These are phyloP conservation scores for Trifolium pratense DNA, from an alignment of 306 rosid species.

Conservation along the genomic window DNA sequence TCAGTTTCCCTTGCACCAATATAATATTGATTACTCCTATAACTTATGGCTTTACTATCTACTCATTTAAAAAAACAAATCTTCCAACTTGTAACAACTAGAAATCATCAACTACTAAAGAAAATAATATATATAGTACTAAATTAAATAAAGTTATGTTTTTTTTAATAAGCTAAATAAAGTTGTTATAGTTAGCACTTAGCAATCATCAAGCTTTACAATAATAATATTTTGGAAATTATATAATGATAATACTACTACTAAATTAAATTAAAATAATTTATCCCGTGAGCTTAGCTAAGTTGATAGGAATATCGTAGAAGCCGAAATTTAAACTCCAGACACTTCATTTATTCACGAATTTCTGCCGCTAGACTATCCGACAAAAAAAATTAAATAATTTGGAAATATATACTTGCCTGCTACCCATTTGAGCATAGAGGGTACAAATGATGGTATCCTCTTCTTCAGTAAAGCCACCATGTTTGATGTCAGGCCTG, in stretches of 20 bases:
- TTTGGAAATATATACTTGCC: constrained; percentile 49
- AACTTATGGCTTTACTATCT: background rate
- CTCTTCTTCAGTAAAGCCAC: constrained; percentile 84
- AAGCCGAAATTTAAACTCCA: no score
- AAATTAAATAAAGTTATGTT: background rate
- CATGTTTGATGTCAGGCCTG: constrained; percentile 88
- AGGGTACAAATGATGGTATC: constrained; percentile 68
- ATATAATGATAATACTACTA: background rate
- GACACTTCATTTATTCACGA: no score
- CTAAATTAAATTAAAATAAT: no score
- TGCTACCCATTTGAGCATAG: constrained; percentile 76
- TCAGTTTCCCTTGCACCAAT: background rate
- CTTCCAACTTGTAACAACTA: background rate
- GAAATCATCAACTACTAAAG: background rate
- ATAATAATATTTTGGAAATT: background rate
- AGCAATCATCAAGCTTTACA: background rate
- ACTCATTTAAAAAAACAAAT: background rate
- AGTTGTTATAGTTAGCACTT: background rate
- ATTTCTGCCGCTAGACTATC: no score
- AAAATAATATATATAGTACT: background rate
- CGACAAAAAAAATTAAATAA: background rate
- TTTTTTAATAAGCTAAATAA: no score
- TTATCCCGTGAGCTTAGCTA: no score
- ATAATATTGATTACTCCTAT: no score
- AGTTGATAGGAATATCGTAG: no score